Evolutionary conservation across 305 asterid genomes (phyloP).

Genomic region (Fraxinus angustifolia): DNA sequence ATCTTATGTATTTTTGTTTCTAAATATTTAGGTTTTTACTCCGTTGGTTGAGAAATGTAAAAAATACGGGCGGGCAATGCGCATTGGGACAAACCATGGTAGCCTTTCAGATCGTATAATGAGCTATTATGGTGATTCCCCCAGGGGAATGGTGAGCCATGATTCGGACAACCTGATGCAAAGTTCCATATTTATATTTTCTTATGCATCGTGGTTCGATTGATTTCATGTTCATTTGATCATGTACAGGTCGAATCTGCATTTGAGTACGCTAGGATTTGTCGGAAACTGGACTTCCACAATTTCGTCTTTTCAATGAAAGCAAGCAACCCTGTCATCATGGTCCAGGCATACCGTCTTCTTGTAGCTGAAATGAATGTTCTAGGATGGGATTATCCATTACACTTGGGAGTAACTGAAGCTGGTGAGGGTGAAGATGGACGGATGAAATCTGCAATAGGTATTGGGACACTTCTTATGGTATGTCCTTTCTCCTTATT

Average conservation of each 20-base stretch:
- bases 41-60: slow-evolving; percentile 98
- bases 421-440: slow-evolving; percentile 99
- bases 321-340: slow-evolving; percentile 98
- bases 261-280: slow-evolving; percentile 92
- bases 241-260: slow-evolving; percentile 90
- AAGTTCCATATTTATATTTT: background rate
- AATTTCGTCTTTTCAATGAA: slow-evolving; percentile 97
- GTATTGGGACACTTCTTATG: slow-evolving; percentile 87
- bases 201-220: background rate
- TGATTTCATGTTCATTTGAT: slow-evolving; percentile 16
- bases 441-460: slow-evolving; percentile 98
- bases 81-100: slow-evolving; percentile 98
- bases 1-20: slow-evolving; percentile 15
- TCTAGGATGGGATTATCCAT: slow-evolving; percentile 98
- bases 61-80: slow-evolving; percentile 91
- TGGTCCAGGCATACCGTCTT: slow-evolving; percentile 98
- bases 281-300: slow-evolving; percentile 92
- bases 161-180: slow-evolving; percentile 10
- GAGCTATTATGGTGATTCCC: slow-evolving; percentile 99
- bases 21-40: slow-evolving; percentile 63
- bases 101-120: slow-evolving; percentile 98
- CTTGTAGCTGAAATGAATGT: slow-evolving; percentile 99
- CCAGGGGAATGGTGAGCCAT: slow-evolving; percentile 92
- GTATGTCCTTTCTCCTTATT: slow-evolving; percentile 32
- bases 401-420: slow-evolving; percentile 97